These are phyloP conservation scores for Lentinus tigrinus DNA, from an alignment of 768 basidiomycete species.

Conservation along the genomic window DNA sequence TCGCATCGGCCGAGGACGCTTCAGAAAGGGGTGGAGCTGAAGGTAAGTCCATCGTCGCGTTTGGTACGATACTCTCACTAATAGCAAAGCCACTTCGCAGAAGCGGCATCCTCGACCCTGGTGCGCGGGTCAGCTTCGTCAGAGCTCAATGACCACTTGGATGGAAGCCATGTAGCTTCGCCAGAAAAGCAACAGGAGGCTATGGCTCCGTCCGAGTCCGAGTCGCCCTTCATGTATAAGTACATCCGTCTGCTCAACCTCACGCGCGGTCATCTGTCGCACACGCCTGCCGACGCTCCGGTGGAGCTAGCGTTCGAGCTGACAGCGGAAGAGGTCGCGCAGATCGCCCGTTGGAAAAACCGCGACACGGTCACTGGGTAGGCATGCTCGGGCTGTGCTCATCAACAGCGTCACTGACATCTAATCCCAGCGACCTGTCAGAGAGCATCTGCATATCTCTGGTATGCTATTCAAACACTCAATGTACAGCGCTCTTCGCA, in stretches of 20 bases:
- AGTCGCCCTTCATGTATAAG: background rate
- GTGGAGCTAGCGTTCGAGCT: conserved; percentile 14
- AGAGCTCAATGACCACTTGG: too few relatives aligned
- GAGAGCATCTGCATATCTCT: conserved; percentile 16
- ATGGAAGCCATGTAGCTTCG: too few relatives aligned
- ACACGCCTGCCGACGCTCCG: background rate
- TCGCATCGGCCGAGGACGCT: background rate
- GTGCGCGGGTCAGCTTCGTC: too few relatives aligned
- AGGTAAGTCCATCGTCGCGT: too few relatives aligned
- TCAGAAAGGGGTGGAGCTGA: too few relatives aligned
- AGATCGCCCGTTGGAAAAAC: conserved; percentile 9
- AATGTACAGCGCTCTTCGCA: background rate
- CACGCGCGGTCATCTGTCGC: conserved; percentile 2
- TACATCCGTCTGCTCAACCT: conserved; percentile 2
- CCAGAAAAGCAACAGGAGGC: background rate
- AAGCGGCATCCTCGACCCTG: too few relatives aligned
- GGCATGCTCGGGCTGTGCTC: background rate
- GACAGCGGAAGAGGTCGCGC: conserved; percentile 1
- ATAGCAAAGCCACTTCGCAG: too few relatives aligned
- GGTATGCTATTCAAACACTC: conserved; percentile 8
- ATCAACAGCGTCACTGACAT: background rate
- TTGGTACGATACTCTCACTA: too few relatives aligned
- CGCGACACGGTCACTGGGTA: conserved; percentile 6
- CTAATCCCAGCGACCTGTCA: conserved; percentile 4
- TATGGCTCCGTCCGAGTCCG: background rate